These are phyloP conservation scores for Phytopythium boreale DNA, from an alignment of 352 stramenopile species.

Conservation along the genomic window DNA sequence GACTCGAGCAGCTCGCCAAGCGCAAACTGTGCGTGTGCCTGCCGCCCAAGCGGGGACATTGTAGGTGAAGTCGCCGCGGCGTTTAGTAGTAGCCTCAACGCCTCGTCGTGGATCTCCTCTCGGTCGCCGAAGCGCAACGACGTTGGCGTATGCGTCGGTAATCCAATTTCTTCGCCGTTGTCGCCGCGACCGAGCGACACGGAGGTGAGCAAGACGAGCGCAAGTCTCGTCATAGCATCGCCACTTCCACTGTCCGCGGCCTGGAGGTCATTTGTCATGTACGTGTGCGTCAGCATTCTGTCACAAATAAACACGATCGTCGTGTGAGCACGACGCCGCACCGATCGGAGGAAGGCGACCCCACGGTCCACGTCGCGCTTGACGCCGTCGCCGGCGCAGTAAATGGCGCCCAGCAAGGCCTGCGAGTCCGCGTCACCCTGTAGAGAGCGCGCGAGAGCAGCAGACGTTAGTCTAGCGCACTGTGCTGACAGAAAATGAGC, in stretches of 20 bases:
- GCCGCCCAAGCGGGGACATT: constrained; percentile 20
- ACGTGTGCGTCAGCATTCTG: neutral
- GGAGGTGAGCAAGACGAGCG: constrained; percentile 34
- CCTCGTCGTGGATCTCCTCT: constrained; percentile 61
- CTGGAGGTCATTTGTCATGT: constrained; percentile 7
- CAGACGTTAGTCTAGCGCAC: neutral
- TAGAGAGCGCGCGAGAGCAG: no score
- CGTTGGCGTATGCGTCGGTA: constrained; percentile 7
- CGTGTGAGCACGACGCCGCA: constrained; percentile 7
- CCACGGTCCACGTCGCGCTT: constrained; percentile 58
- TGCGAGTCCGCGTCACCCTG: constrained; percentile 45
- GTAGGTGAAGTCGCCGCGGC: constrained; percentile 14
- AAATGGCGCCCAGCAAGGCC: constrained; percentile 45
- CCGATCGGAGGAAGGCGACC: constrained; percentile 43
- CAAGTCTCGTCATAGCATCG: constrained; percentile 55
- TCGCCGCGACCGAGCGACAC: neutral
- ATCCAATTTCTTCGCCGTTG: neutral
- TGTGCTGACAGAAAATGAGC: neutral
- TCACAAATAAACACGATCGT: neutral
- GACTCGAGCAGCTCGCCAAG: constrained; percentile 55
- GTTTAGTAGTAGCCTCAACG: constrained; percentile 51
- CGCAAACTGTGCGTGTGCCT: constrained; percentile 23
- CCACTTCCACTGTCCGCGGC: constrained; percentile 34
- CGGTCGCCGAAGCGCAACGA: constrained; percentile 37
- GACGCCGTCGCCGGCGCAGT: constrained; percentile 38